These are phyloP conservation scores for Nakazawaea sp. DNA, from an alignment of 805 yeast genomes.

Conservation along the genomic window DNA sequence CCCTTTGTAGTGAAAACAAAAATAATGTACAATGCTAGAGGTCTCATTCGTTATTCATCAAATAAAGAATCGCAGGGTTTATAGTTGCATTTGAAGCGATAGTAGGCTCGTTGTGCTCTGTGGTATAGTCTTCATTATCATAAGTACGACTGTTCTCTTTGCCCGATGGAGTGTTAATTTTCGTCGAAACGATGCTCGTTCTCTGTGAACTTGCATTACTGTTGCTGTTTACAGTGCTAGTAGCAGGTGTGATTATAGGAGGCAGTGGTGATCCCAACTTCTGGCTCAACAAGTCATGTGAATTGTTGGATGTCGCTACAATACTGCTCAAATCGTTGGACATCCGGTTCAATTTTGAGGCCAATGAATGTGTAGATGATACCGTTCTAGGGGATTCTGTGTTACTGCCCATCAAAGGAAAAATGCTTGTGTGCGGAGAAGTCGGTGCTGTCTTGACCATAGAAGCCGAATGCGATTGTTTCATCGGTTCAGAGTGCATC, in stretches of 20 bases:
- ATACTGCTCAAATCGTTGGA: slow-evolving; percentile 9
- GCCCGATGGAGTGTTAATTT: background rate
- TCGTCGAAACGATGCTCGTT: slow-evolving; percentile 7
- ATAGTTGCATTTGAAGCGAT: background rate
- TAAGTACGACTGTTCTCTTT: slow-evolving; percentile 1
- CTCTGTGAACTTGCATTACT: slow-evolving; percentile 10
- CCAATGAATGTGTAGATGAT: slow-evolving; percentile 4
- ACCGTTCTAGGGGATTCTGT: slow-evolving; percentile 6
- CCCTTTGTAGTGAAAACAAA: too few relatives aligned
- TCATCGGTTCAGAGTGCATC: background rate
- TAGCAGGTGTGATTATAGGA: slow-evolving; percentile 8
- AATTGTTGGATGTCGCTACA: slow-evolving; percentile 7
- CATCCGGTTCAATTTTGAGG: slow-evolving; percentile 8
- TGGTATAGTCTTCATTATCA: background rate
- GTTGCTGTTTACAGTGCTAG: slow-evolving; percentile 4
- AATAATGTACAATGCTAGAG: background rate
- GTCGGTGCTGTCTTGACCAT: slow-evolving; percentile 1
- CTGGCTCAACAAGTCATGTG: slow-evolving; percentile 7
- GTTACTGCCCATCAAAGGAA: background rate
- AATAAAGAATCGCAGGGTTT: slow-evolving; percentile 8
- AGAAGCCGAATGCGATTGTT: slow-evolving; percentile 1
- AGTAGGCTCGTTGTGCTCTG: background rate
- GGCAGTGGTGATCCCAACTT: slow-evolving; percentile 9
- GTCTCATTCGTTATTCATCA: slow-evolving; percentile 6
- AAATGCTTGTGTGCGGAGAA: slow-evolving; percentile 4